phyloP scores from a whole-genome alignment of 2,329 filamentous ascomycete species.

The Nectriaceae sp. region DNA sequence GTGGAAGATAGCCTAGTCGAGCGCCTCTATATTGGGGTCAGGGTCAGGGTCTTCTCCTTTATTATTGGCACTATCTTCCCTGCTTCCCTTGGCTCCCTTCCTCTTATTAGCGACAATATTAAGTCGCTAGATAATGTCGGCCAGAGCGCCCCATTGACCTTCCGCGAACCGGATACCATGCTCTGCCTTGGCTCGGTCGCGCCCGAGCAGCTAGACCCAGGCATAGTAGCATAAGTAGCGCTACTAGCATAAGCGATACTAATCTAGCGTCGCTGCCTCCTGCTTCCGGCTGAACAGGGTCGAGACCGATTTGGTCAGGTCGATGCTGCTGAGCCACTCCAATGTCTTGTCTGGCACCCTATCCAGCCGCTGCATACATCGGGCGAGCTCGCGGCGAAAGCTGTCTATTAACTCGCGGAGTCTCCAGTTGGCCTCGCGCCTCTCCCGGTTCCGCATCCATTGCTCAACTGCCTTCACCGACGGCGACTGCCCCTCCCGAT shows the following conservation, averaged over 20 bases:
- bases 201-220: not conserved
- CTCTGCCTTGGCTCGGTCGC: not conserved
- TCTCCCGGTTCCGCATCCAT: too few relatives aligned
- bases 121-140: not conserved
- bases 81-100: too few relatives aligned
- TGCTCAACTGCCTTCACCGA: too few relatives aligned
- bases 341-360: slow-evolving; percentile 3
- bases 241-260: not conserved
- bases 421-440: too few relatives aligned
- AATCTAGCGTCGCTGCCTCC: too few relatives aligned
- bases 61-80: too few relatives aligned
- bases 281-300: too few relatives aligned
- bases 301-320: not conserved
- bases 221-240: slow-evolving; percentile 1
- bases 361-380: too few relatives aligned
- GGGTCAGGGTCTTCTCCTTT: too few relatives aligned
- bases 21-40: not conserved
- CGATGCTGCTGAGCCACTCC: slow-evolving; percentile 1
- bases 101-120: not conserved
- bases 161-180: slow-evolving; percentile 1
- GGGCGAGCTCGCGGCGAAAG: too few relatives aligned
- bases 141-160: too few relatives aligned
- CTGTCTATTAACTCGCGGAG: too few relatives aligned
- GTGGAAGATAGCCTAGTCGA: not conserved
- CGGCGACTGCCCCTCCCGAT: not conserved